A percentile compares a stretch with the other conserved stretches of the same genome.
These are phyloP conservation scores for Russula sp. DNA, from an alignment of 768 basidiomycete species.

Conservation along the genomic window DNA sequence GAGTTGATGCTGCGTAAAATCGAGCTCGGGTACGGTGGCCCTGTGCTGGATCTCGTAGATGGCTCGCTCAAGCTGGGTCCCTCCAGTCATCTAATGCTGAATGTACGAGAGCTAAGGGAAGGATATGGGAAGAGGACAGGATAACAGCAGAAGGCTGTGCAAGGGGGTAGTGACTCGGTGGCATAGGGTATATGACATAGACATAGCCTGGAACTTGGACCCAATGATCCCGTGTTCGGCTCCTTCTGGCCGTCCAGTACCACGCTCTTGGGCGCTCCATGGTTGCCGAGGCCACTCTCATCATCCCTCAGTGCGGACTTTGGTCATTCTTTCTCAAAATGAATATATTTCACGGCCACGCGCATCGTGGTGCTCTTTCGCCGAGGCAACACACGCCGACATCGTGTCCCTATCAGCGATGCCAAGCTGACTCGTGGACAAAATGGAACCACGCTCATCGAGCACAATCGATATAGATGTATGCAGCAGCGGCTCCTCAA, in stretches of 20 bases:
- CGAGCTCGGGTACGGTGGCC: constrained; percentile 54
- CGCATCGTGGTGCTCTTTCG: constrained; percentile 23
- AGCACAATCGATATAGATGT: constrained; percentile 60
- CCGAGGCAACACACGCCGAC: constrained; percentile 34
- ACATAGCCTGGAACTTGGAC: background rate
- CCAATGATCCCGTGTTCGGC: constrained; percentile 6
- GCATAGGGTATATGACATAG: background rate
- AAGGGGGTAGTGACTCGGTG: background rate
- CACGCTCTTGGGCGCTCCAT: background rate
- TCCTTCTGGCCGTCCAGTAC: background rate
- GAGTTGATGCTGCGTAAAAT: constrained; percentile 87
- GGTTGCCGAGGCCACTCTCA: background rate
- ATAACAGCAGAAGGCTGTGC: background rate
- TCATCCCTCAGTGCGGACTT: background rate
- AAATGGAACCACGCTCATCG: constrained; percentile 40
- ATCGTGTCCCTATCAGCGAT: constrained; percentile 32
- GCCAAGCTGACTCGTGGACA: constrained; percentile 52
- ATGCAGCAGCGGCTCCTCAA: constrained; percentile 83
- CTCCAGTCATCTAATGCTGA: background rate
- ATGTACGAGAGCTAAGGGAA: background rate
- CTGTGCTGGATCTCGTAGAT: constrained; percentile 55
- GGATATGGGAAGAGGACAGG: background rate
- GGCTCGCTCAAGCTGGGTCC: constrained; percentile 54
- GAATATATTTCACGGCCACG: constrained; percentile 17
- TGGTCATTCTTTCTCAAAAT: constrained; percentile 2